Evolutionary conservation across 805 yeast genomes (phyloP).

Genomic region (Pichia cabralensis): DNA sequence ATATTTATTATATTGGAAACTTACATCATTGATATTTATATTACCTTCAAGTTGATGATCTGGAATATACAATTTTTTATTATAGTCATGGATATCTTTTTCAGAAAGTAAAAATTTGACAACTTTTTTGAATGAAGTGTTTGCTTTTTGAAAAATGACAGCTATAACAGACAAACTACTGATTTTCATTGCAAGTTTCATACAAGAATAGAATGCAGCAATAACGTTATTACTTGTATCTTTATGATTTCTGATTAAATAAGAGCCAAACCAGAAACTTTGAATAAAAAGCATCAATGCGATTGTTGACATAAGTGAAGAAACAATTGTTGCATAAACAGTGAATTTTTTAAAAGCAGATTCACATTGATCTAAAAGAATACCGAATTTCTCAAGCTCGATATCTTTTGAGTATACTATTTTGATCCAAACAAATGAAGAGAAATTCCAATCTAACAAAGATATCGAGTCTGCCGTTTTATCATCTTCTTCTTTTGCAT

Average conservation of each 20-base stretch:
- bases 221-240: slow-evolving; percentile 55
- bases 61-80: slow-evolving; percentile 14
- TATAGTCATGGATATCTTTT: background rate
- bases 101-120: slow-evolving; percentile 26
- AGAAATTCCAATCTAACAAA: slow-evolving; percentile 60
- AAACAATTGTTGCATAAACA: slow-evolving; percentile 43
- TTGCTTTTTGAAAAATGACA: slow-evolving; percentile 59
- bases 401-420: slow-evolving; percentile 42
- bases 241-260: slow-evolving; percentile 43
- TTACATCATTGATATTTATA: slow-evolving; percentile 45
- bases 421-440: slow-evolving; percentile 50
- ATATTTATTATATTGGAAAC: slow-evolving; percentile 43
- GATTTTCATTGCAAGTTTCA: slow-evolving; percentile 57
- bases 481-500: slow-evolving; percentile 47
- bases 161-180: slow-evolving; percentile 46
- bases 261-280: slow-evolving; percentile 86
- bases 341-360: slow-evolving; percentile 33
- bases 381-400: slow-evolving; percentile 39
- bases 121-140: slow-evolving; percentile 52
- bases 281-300: slow-evolving; percentile 74
- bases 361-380: slow-evolving; percentile 24
- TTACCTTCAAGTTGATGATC: slow-evolving; percentile 31
- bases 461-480: slow-evolving; percentile 47
- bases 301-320: slow-evolving; percentile 45
- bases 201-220: slow-evolving; percentile 76